A percentile compares a stretch with the other conserved stretches of the same genome.
Conservation (phyloP, 139 green algal species). For the Yamagishiella unicocca region DNA sequence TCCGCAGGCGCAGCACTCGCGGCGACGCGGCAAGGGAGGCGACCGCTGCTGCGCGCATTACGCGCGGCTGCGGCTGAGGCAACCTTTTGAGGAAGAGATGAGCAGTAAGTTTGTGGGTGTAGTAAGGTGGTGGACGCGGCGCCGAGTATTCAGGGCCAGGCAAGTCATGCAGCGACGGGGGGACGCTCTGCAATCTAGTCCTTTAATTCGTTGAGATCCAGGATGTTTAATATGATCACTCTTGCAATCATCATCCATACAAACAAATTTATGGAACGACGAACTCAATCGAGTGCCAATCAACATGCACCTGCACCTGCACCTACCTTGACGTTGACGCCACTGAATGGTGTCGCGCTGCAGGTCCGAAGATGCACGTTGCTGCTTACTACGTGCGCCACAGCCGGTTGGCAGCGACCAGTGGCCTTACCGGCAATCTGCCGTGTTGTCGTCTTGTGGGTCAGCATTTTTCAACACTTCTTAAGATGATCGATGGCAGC, state of each 20-base stretch:
- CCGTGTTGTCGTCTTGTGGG: background rate
- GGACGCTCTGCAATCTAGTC: no score
- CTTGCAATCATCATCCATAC: no score
- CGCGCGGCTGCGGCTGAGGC: background rate
- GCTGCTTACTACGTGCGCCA: background rate
- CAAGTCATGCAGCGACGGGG: no score
- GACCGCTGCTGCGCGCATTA: background rate
- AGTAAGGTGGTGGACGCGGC: no score
- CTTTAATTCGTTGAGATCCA: no score
- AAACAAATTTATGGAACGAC: no score
- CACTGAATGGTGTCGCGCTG: constrained; percentile 8
- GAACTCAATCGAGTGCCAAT: no score
- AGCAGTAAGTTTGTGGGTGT: no score
- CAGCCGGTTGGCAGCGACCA: background rate
- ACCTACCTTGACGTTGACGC: constrained; percentile 19
- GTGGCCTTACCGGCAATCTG: constrained; percentile 27
- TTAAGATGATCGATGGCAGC: background rate
- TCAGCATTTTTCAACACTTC: constrained; percentile 14
- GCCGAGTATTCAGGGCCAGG: no score
- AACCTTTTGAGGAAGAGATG: background rate
- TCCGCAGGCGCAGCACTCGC: constrained; percentile 46
- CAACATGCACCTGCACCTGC: no score
- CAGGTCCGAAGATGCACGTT: background rate
- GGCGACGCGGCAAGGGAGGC: background rate
- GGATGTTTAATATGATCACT: no score